A percentile compares a stretch with the other conserved stretches of the same genome.
These are phyloP conservation scores for Mycena maculata DNA, from an alignment of 768 basidiomycete species.

Conservation along the genomic window DNA sequence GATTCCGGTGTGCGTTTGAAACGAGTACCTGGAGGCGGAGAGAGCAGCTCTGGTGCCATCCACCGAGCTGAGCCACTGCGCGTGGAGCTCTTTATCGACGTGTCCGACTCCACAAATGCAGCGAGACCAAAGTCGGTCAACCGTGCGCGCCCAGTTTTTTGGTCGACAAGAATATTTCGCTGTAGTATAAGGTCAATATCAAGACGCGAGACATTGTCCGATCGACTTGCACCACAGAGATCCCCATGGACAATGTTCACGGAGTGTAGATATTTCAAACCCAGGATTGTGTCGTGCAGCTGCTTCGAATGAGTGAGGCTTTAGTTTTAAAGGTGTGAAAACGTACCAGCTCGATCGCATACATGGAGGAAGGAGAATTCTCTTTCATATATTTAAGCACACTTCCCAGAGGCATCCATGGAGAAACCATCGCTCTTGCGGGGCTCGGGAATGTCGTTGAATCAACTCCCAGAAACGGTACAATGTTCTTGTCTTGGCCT, in stretches of 20 bases:
- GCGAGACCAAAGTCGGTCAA: slow-evolving; percentile 8
- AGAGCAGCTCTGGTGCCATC: slow-evolving; percentile 6
- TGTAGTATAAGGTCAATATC: background rate
- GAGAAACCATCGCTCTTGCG: slow-evolving; percentile 4
- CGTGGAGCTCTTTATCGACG: background rate
- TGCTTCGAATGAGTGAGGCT: background rate
- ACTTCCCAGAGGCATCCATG: slow-evolving; percentile 16
- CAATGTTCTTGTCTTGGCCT: slow-evolving; percentile 1
- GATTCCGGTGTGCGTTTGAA: slow-evolving; percentile 1
- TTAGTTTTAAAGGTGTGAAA: background rate
- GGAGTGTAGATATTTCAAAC: slow-evolving; percentile 5
- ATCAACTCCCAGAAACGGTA: slow-evolving; percentile 9
- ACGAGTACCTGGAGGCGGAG: background rate
- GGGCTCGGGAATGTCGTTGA: slow-evolving; percentile 1
- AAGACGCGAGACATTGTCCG: background rate
- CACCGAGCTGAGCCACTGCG: background rate
- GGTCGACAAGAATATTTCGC: slow-evolving; percentile 4
- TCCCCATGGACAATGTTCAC: background rate
- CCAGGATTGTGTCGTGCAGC: background rate
- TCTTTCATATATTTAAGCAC: slow-evolving; percentile 2
- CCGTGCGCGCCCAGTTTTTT: background rate
- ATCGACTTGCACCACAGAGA: background rate
- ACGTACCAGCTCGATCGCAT: slow-evolving; percentile 7
- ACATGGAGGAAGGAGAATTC: background rate
- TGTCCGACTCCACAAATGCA: background rate